Percentiles rank a stretch among this genome's conserved stretches.
phyloP scores from a whole-genome alignment of 2,329 filamentous ascomycete genomes.

The Trichophyton schoenleinii region DNA sequence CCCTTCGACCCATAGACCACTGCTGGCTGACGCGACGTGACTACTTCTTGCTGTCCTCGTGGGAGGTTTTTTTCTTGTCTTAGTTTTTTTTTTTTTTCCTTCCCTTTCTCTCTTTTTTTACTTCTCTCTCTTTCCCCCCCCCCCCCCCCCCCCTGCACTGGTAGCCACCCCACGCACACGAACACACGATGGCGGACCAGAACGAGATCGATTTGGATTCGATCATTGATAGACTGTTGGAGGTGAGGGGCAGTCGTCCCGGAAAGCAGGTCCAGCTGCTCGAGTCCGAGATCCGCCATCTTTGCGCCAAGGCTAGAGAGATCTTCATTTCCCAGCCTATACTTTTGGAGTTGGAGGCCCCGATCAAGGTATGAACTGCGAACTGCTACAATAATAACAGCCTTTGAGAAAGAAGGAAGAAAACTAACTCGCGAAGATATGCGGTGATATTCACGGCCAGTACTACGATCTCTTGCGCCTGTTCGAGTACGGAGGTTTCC shows the following conservation, averaged over 20 bases:
- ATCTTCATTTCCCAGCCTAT: slow-evolving; percentile 99
- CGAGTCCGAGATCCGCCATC: slow-evolving; percentile 88
- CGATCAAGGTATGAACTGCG: slow-evolving; percentile 68
- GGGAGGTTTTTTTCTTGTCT: slow-evolving; percentile 13
- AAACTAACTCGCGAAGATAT: slow-evolving; percentile 53
- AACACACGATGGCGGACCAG: slow-evolving; percentile 51
- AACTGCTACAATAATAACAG: no score
- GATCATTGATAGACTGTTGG: slow-evolving; percentile 95
- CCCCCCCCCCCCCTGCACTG: slow-evolving; percentile 15
- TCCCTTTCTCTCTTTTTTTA: slow-evolving; percentile 15
- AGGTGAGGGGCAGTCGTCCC: slow-evolving; percentile 92
- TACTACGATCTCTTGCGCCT: slow-evolving; percentile 96
- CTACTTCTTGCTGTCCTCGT: not conserved
- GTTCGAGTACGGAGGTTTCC: slow-evolving; percentile 97
- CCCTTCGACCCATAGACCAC: not conserved
- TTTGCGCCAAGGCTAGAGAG: slow-evolving; percentile 97
- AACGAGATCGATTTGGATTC: slow-evolving; percentile 97
- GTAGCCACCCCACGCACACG: slow-evolving; percentile 7
- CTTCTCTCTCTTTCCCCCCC: slow-evolving; percentile 18
- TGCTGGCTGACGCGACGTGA: not conserved
- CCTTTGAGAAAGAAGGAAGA: no score
- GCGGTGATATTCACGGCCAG: slow-evolving; percentile 97
- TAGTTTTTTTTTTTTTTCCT: slow-evolving; percentile 20
- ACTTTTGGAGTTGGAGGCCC: slow-evolving; percentile 90
- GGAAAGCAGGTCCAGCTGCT: slow-evolving; percentile 97